Evolutionary conservation across 75 land plant species (phyloP), one percentile per base, ranked within the genome.

Genomic region (Pinus tabuliformis): DNA sequence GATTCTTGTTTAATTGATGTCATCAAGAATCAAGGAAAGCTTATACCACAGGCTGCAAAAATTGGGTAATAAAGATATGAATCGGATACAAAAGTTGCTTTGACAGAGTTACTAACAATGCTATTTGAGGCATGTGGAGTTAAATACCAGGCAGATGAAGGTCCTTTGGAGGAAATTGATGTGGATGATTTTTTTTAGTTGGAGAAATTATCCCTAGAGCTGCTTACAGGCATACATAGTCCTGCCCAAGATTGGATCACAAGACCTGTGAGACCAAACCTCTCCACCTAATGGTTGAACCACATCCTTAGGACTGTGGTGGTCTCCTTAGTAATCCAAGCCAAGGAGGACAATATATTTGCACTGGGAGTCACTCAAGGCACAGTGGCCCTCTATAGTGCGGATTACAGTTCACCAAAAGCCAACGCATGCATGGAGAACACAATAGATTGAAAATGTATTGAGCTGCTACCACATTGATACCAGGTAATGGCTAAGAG

Each of bases 121-220:
- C 85, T 94, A 15, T 96, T 96, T 84, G 97, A 96, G 99, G 91
- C 92, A 72, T 96, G 99, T 85, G 99, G 99, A 28, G 93, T 91
- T 39, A 90, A 88, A 37, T 90, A 86, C 74, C 77, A 82, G 24
- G 68, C 92, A 21, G 82, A 86, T 42, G 91, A 77, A 75, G 91
- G 84, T 6, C 76, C 84, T 13, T 28, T 89, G 61, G 94, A 89
- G 68, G 96, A 92, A 66, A 82, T 86, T 66, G 89, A 85, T 90
- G 95, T 94, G 70, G 99, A 96, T 83, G 97, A 91, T 26, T 26
- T 26, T 26, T 26, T 26, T 26, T 26, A 26, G 0, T 0, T 0
- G 26, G 26, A 26, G 26, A 26, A 26, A 26, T 26, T 26, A 26
- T 26, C 26, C 26, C 26, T 26, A 0, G 26, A 26, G 26, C 26